Evolutionary conservation across 495 filamentous ascomycete genomes (phyloP).

Genomic region (Articulospora tetracladia): DNA sequence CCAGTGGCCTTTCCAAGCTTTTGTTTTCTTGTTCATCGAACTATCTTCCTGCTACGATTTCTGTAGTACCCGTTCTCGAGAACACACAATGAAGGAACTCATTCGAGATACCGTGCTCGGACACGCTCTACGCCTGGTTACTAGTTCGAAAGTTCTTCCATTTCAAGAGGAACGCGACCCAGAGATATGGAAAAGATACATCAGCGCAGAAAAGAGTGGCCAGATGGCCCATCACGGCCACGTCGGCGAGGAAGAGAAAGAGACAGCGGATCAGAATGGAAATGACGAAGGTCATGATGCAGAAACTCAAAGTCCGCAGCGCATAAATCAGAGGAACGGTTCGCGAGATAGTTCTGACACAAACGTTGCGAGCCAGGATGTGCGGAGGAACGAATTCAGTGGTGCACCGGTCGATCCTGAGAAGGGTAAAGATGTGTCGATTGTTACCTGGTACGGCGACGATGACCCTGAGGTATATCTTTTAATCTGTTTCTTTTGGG

Average conservation of each 20-base stretch:
- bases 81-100: conserved; percentile 12
- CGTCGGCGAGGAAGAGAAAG: conserved; percentile 15
- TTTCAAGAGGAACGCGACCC: conserved; percentile 36
- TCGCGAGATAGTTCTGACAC: conserved; percentile 1
- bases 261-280: too few species aligned
- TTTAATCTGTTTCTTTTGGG: neutral
- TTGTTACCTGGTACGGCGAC: conserved; percentile 34
- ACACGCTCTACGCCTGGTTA: conserved; percentile 33
- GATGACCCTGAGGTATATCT: conserved; percentile 29
- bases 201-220: conserved; percentile 27
- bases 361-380: neutral
- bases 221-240: conserved; percentile 29
- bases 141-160: conserved; percentile 21
- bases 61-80: neutral
- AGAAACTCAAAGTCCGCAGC: neutral
- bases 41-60: neutral
- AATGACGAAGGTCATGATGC: neutral
- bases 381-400: conserved; percentile 17
- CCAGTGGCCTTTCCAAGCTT: neutral
- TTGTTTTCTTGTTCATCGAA: neutral
- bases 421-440: conserved; percentile 32
- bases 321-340: neutral
- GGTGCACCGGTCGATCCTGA: conserved; percentile 27
- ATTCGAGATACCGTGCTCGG: conserved; percentile 25
- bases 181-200: conserved; percentile 32